These are phyloP conservation scores for Rhytidhysteron rufulum DNA, from an alignment of 2,329 filamentous ascomycete species.

Conservation along the genomic window DNA sequence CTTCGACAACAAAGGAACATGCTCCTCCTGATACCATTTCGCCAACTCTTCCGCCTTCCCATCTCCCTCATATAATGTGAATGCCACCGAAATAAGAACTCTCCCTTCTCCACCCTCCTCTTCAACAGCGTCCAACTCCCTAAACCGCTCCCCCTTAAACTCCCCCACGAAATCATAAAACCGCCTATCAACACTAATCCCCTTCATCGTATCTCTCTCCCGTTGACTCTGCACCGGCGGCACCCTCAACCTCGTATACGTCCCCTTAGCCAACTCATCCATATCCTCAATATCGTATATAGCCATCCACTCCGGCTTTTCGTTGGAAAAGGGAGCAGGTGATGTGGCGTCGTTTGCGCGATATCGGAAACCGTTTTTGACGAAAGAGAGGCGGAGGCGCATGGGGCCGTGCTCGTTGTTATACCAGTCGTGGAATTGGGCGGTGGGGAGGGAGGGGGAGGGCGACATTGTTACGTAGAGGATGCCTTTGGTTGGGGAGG, in stretches of 20 bases:
- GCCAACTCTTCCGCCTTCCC: slow-evolving; percentile 52
- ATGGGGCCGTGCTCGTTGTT: slow-evolving; percentile 88
- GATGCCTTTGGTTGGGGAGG: slow-evolving; percentile 59
- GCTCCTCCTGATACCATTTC: slow-evolving; percentile 73
- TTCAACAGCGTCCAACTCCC: slow-evolving; percentile 56
- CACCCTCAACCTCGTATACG: slow-evolving; percentile 64
- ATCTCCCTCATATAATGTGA: slow-evolving; percentile 54
- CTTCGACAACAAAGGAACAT: slow-evolving; percentile 66
- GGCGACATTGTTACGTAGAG: slow-evolving; percentile 88
- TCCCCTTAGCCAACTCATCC: slow-evolving; percentile 63
- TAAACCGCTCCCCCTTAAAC: slow-evolving; percentile 54
- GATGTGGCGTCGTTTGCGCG: slow-evolving; percentile 57
- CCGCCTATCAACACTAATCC: slow-evolving; percentile 65
- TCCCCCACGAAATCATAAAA: slow-evolving; percentile 66
- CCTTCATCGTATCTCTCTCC: slow-evolving; percentile 59
- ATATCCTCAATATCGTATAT: slow-evolving; percentile 79
- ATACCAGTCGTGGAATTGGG: slow-evolving; percentile 80
- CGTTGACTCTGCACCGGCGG: slow-evolving; percentile 54
- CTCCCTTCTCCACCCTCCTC: slow-evolving; percentile 53
- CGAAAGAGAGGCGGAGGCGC: slow-evolving; percentile 70
- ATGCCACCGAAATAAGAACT: slow-evolving; percentile 60
- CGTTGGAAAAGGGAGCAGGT: slow-evolving; percentile 22
- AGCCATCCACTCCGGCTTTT: slow-evolving; percentile 68
- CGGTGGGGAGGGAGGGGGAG: slow-evolving; percentile 57
- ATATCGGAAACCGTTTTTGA: slow-evolving; percentile 77